These are phyloP conservation scores for Albugo laibachii DNA, from an alignment of 352 stramenopile genomes.

Conservation along the genomic window DNA sequence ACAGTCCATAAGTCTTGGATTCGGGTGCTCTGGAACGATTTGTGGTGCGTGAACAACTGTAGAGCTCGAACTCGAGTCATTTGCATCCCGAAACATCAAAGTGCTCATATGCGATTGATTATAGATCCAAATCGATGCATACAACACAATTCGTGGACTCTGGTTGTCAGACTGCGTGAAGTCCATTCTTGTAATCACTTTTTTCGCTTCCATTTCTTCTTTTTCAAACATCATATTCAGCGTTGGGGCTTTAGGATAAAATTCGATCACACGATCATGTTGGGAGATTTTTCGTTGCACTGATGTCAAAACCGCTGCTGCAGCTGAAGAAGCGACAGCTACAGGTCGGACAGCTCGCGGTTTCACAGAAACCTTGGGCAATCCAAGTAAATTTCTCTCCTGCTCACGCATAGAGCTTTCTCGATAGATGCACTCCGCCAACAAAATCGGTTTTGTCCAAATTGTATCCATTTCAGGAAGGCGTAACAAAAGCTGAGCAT, in stretches of 20 bases:
- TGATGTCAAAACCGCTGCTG: slow-evolving; percentile 6
- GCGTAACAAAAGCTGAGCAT: slow-evolving; percentile 43
- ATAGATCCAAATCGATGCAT: slow-evolving; percentile 76
- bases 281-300: background rate
- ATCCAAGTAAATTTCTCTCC: too few relatives aligned
- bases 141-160: slow-evolving; percentile 66
- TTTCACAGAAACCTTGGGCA: too few relatives aligned
- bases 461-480: slow-evolving; percentile 75
- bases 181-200: slow-evolving; percentile 54
- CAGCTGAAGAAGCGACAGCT: slow-evolving; percentile 33
- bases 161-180: slow-evolving; percentile 68
- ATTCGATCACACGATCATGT: slow-evolving; percentile 19
- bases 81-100: slow-evolving; percentile 49
- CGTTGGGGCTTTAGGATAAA: slow-evolving; percentile 30
- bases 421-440: slow-evolving; percentile 68
- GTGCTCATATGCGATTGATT: slow-evolving; percentile 76
- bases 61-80: slow-evolving; percentile 19
- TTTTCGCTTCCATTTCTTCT: slow-evolving; percentile 36
- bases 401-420: slow-evolving; percentile 23
- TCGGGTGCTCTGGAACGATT: slow-evolving; percentile 33
- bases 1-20: slow-evolving; percentile 73
- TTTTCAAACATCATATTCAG: slow-evolving; percentile 40
- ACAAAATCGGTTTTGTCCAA: slow-evolving; percentile 42
- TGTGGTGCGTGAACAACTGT: slow-evolving; percentile 15
- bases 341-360: slow-evolving; percentile 36